These are phyloP conservation scores for Adiantum capillusveneris DNA, from an alignment of 75 land plant genomes.

Conservation along the genomic window DNA sequence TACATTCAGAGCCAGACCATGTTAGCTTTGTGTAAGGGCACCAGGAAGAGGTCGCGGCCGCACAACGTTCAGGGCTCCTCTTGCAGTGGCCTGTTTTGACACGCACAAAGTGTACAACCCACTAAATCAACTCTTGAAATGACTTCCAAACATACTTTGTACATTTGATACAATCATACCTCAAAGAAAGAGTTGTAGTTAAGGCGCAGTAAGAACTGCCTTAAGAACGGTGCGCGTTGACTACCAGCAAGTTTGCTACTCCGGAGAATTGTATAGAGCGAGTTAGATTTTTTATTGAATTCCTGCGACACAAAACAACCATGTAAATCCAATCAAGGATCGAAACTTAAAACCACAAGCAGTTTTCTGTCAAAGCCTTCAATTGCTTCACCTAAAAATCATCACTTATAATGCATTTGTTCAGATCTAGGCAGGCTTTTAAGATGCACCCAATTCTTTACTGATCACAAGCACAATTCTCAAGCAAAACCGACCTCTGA, in stretches of 20 bases:
- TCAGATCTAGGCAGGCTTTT: too few species aligned
- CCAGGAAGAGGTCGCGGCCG: too few species aligned
- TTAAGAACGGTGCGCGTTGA: constrained; percentile 86
- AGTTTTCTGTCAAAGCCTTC: too few species aligned
- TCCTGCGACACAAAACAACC: constrained; percentile 75
- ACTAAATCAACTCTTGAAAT: neutral
- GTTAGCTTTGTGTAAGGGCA: too few species aligned
- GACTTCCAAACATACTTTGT: neutral
- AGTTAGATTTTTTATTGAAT: constrained; percentile 96
- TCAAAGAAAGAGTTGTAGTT: constrained; percentile 96
- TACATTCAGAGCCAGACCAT: too few species aligned
- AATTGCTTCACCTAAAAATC: too few species aligned
- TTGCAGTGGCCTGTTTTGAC: constrained; percentile 69
- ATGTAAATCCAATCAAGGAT: too few species aligned
- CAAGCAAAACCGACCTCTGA: constrained; percentile 84
- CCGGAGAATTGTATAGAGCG: constrained; percentile 88
- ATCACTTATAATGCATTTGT: too few species aligned
- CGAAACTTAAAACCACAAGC: too few species aligned
- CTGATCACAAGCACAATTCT: too few species aligned
- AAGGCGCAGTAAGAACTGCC: constrained; percentile 80
- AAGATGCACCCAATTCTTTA: too few species aligned
- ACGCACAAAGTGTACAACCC: neutral
- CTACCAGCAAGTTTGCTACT: constrained; percentile 96
- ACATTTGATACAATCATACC: constrained; percentile 35
- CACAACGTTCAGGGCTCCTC: constrained; percentile 77